These are phyloP conservation scores for Eucalyptus tenuipes DNA, from an alignment of 345 rosid genomes.

Conservation along the genomic window DNA sequence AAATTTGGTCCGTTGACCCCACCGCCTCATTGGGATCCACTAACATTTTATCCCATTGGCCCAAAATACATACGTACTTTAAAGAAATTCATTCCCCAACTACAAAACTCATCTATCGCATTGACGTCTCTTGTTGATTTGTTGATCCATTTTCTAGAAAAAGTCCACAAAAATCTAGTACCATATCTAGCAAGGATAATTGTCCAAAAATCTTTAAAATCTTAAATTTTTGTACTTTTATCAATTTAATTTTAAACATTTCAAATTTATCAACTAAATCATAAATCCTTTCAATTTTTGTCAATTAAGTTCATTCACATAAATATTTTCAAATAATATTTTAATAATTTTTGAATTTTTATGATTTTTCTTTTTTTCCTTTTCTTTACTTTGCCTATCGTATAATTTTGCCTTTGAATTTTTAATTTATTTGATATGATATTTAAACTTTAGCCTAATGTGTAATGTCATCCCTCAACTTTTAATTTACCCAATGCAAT, in stretches of 20 bases:
- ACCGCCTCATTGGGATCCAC: background rate
- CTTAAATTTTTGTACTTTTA: fast-evolving
- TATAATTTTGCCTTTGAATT: fast-evolving
- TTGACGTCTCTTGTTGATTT: background rate
- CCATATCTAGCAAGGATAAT: fast-evolving
- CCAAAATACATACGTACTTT: background rate
- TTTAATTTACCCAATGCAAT: fast-evolving
- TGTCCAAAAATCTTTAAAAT: fast-evolving
- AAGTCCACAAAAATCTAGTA: background rate
- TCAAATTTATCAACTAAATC: fast-evolving
- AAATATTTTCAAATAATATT: fast-evolving
- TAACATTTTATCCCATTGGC: background rate
- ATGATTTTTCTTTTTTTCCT: fast-evolving
- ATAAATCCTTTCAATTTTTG: no score
- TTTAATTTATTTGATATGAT: fast-evolving
- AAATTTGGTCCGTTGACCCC: background rate
- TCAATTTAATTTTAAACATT: fast-evolving
- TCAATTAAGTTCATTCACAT: fast-evolving
- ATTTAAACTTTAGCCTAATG: fast-evolving
- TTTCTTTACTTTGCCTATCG: fast-evolving
- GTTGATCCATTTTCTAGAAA: background rate
- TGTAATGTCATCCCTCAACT: fast-evolving
- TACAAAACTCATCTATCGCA: background rate
- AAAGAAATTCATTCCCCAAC: background rate
- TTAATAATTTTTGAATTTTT: no score